Conservation (phyloP, 305 asterid species). For the Vinca major region DNA sequence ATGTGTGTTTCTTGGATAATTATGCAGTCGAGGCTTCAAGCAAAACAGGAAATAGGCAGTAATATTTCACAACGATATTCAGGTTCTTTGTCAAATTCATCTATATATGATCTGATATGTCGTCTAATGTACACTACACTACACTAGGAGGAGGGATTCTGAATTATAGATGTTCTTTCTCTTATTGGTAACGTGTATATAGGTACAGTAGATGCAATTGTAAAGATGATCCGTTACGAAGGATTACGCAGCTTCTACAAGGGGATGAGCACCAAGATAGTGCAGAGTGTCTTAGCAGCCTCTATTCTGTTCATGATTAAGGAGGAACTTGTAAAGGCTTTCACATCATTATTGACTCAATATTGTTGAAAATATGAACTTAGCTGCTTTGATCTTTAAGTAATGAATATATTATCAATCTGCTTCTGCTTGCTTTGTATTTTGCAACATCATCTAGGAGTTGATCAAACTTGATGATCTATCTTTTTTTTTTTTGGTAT, state of each 20-base stretch:
- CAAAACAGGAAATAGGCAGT: constrained; percentile 83
- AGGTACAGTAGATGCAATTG: constrained; percentile 71
- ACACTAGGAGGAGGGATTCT: neutral
- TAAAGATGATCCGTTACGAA: constrained; percentile 73
- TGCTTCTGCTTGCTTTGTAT: no score
- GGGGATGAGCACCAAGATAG: constrained; percentile 84
- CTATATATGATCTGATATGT: neutral
- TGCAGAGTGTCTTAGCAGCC: constrained; percentile 88
- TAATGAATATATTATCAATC: no score
- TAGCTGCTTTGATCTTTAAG: no score
- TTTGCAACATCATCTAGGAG: no score
- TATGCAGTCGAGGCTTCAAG: constrained; percentile 88
- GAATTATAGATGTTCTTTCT: neutral
- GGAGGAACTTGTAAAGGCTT: constrained; percentile 73
- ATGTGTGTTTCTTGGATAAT: constrained; percentile 9
- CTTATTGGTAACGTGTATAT: constrained; percentile 19
- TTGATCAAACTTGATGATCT: no score
- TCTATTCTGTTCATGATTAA: constrained; percentile 81
- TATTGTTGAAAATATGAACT: no score
- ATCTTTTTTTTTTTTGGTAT: no score
- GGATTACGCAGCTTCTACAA: constrained; percentile 70
- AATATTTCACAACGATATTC: constrained; percentile 60
- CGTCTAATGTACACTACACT: neutral
- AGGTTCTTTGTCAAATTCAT: constrained; percentile 29
- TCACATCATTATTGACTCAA: constrained; percentile 15